Conservation (phyloP, 1,284 basidiomycete genomes). For the Tilletiopsis washingtonensis region DNA sequence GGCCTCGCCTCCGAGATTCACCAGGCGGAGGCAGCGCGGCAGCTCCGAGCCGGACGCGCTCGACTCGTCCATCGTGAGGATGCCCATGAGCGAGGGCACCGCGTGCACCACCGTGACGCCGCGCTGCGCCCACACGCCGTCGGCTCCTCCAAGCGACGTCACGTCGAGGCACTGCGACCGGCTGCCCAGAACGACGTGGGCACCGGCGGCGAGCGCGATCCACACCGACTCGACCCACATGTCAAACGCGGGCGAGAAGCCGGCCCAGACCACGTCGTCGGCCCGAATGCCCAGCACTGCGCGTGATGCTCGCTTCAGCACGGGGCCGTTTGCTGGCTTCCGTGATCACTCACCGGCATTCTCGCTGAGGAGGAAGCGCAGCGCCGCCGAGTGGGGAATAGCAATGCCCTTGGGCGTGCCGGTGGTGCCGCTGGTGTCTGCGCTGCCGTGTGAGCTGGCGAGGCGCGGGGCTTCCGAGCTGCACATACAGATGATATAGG, state of each 20-base stretch:
- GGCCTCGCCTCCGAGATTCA: constrained; percentile 10
- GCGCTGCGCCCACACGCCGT: constrained; percentile 5
- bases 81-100: constrained; percentile 8
- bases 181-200: constrained; percentile 6
- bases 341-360: too few species aligned
- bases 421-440: constrained; percentile 6
- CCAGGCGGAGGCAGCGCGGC: constrained; percentile 2
- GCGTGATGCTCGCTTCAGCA: too few species aligned
- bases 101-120: constrained; percentile 9
- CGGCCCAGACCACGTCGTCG: constrained; percentile 6
- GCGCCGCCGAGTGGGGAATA: constrained; percentile 5
- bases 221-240: constrained; percentile 9
- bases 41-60: background rate
- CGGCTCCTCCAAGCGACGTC: background rate
- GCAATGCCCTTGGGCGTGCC: constrained; percentile 10
- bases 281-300: background rate
- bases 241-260: constrained; percentile 8
- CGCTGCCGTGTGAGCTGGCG: too few species aligned
- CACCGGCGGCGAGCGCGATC: constrained; percentile 9
- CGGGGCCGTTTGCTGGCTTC: too few species aligned
- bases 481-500: constrained; percentile 10
- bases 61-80: constrained; percentile 3
- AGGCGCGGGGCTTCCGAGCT: too few species aligned
- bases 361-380: constrained; percentile 5
- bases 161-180: constrained; percentile 7